These are phyloP conservation scores for Phytophthora multivora DNA, from an alignment of 352 stramenopile genomes.

Conservation along the genomic window DNA sequence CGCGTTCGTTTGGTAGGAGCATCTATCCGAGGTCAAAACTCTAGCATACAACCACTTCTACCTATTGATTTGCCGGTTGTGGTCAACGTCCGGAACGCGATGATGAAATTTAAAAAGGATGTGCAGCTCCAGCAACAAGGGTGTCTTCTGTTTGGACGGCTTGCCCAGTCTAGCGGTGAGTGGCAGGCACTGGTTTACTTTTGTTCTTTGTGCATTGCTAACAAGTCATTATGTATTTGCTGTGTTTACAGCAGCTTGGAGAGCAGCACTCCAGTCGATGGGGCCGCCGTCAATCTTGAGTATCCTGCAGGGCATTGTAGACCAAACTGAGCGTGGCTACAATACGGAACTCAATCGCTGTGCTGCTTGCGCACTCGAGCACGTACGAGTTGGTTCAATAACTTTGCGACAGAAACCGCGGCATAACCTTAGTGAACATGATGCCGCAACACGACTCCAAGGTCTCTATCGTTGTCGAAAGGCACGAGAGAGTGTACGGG, in stretches of 20 bases:
- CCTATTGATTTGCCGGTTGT: constrained; percentile 33
- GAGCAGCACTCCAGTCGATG: constrained; percentile 26
- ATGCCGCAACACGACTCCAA: constrained; percentile 57
- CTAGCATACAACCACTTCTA: constrained; percentile 18
- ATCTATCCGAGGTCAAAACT: not conserved
- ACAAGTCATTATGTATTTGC: not conserved
- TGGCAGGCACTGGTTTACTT: not conserved
- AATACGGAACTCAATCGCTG: constrained; percentile 31
- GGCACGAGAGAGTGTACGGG: constrained; percentile 41
- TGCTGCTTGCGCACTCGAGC: constrained; percentile 37
- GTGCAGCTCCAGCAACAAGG: constrained; percentile 40
- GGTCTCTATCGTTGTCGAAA: constrained; percentile 61
- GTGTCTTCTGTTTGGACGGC: constrained; percentile 51
- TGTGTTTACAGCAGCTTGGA: constrained; percentile 37
- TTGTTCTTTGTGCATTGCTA: not conserved
- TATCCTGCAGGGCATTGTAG: constrained; percentile 23
- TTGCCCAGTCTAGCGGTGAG: constrained; percentile 38
- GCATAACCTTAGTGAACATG: constrained; percentile 23
- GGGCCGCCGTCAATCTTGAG: constrained; percentile 25
- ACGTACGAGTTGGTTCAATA: constrained; percentile 27
- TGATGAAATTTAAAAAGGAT: constrained; percentile 59
- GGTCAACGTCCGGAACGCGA: constrained; percentile 37
- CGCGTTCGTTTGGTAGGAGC: constrained; percentile 1
- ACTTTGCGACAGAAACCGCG: constrained; percentile 12
- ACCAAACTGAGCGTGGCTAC: constrained; percentile 10